Percentiles rank a stretch among this genome's conserved stretches.
These are phyloP conservation scores for Aspergillus unguis DNA, from an alignment of 2,329 filamentous ascomycete genomes.

Conservation along the genomic window DNA sequence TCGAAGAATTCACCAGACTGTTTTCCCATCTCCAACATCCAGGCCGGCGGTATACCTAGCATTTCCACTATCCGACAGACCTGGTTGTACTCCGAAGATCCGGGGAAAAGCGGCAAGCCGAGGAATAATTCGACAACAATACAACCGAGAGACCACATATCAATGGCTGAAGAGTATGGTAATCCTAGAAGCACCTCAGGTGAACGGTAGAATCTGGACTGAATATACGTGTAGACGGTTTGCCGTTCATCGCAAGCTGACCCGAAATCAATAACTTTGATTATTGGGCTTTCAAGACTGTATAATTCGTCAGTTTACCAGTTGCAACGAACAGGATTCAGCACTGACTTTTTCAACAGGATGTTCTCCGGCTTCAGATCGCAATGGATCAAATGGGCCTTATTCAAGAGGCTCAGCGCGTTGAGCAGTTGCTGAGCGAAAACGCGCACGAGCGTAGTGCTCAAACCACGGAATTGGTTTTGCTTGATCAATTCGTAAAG, in stretches of 20 bases:
- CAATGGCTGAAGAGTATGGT: constrained; percentile 96
- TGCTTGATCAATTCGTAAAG: constrained; percentile 99
- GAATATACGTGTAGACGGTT: constrained; percentile 98
- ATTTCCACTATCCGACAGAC: constrained; percentile 97
- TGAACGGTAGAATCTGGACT: constrained; percentile 95
- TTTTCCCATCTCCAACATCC: constrained; percentile 99
- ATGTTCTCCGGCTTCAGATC: constrained; percentile 99
- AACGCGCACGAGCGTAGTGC: constrained; percentile 92
- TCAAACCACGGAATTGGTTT: constrained; percentile 96
- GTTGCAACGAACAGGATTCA: background rate
- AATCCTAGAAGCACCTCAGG: constrained; percentile 93
- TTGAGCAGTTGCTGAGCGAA: constrained; percentile 97
- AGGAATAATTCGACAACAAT: constrained; percentile 98
- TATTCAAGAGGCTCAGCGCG: constrained; percentile 86
- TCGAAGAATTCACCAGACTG: constrained; percentile 97
- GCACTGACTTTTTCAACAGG: constrained; percentile 76
- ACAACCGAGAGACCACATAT: constrained; percentile 99
- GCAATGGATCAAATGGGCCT: constrained; percentile 94
- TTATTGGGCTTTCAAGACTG: constrained; percentile 91
- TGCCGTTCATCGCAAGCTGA: constrained; percentile 97
- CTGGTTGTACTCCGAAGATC: constrained; percentile 98
- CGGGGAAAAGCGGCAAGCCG: constrained; percentile 88
- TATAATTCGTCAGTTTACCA: background rate
- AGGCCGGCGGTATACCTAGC: constrained; percentile 91
- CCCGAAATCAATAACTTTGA: constrained; percentile 99